Percentiles rank a stretch among this genome's conserved stretches.
Conservation (phyloP, 768 basidiomycete genomes). For the Pleurotus djamor region DNA sequence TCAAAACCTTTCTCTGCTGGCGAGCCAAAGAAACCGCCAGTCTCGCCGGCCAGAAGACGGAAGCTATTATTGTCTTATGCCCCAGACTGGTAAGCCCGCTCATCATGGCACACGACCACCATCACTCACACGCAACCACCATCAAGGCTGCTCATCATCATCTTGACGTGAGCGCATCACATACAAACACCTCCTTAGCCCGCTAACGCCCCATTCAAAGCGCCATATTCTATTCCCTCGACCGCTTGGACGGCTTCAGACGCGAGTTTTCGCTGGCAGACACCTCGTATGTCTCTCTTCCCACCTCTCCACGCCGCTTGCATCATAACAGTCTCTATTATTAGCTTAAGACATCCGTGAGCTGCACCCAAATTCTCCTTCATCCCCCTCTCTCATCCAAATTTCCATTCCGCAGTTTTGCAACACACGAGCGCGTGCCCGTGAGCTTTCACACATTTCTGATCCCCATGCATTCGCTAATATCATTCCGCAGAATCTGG, state of each 20-base stretch:
- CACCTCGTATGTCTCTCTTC: constrained; percentile 50
- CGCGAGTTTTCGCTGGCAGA: constrained; percentile 79
- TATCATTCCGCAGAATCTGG: constrained; percentile 32
- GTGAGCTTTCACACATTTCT: constrained; percentile 33
- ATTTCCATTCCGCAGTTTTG: constrained; percentile 40
- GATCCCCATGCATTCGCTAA: constrained; percentile 4
- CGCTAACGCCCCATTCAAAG: constrained; percentile 28
- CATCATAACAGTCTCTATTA: constrained; percentile 9
- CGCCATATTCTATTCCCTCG: constrained; percentile 57
- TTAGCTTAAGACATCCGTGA: constrained; percentile 40
- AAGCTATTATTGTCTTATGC: constrained; percentile 62
- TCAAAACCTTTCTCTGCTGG: constrained; percentile 14
- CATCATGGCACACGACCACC: background rate
- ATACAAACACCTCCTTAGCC: background rate
- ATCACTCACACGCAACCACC: background rate
- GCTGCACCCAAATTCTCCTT: constrained; percentile 12
- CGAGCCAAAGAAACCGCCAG: constrained; percentile 15
- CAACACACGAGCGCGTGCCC: constrained; percentile 76
- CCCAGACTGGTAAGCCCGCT: constrained; percentile 62
- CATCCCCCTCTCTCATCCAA: background rate
- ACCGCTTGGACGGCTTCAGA: constrained; percentile 69
- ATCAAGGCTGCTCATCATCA: constrained; percentile 64
- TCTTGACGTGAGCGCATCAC: constrained; percentile 52
- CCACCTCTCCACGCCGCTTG: background rate
- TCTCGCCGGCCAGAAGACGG: constrained; percentile 29